phyloP scores from a whole-genome alignment of 352 stramenopile species.

The Phytophthora ramorum region DNA sequence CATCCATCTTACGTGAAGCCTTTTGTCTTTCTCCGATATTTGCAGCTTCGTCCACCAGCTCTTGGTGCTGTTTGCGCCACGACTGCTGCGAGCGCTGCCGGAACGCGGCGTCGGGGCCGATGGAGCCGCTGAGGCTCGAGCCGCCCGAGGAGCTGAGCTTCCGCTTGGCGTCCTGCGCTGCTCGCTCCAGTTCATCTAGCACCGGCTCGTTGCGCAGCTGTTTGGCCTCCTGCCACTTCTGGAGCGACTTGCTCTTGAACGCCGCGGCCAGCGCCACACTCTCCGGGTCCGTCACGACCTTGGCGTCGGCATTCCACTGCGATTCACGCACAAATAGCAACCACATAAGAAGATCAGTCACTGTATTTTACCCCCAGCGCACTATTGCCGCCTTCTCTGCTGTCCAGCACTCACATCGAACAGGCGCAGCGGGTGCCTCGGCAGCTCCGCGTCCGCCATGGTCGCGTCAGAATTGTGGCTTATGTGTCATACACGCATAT shows the following conservation, averaged over 20 bases:
- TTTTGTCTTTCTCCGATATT: conserved; percentile 25
- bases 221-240: conserved; percentile 55
- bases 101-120: conserved; percentile 40
- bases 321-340: conserved; percentile 2
- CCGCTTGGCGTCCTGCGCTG: conserved; percentile 19
- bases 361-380: background rate
- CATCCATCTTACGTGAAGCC: background rate
- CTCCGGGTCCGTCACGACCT: conserved; percentile 36
- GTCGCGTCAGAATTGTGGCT: background rate
- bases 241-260: conserved; percentile 54
- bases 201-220: conserved; percentile 55
- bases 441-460: conserved; percentile 18
- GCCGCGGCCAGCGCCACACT: conserved; percentile 47
- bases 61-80: conserved; percentile 63
- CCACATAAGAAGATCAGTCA: conserved; percentile 1
- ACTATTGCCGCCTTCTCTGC: background rate
- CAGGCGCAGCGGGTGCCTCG: conserved; percentile 30
- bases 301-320: conserved; percentile 3
- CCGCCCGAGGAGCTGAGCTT: conserved; percentile 26
- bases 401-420: conserved; percentile 28
- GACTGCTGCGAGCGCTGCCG: conserved; percentile 65
- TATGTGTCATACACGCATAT: background rate
- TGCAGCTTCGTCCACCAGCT: conserved; percentile 44
- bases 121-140: conserved; percentile 15
- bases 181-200: conserved; percentile 44